Evolutionary conservation across 139 green algal genomes (phyloP).

Genomic region (Zygnema cylindricum): DNA sequence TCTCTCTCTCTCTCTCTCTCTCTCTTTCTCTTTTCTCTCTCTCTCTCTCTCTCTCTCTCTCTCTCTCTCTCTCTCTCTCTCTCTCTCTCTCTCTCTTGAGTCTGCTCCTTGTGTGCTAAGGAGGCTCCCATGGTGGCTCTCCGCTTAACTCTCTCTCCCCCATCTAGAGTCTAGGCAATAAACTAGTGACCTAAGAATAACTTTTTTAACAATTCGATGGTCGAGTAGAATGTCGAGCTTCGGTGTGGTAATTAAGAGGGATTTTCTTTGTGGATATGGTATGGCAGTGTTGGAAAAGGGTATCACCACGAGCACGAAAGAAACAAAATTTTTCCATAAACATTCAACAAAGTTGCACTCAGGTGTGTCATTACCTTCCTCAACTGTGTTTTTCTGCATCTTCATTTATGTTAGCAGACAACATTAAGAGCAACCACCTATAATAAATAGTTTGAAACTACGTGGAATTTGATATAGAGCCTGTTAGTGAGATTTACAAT

Average conservation of each 20-base stretch:
- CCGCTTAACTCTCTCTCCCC: no score
- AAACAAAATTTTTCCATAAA: conserved; percentile 82
- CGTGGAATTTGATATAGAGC: background rate
- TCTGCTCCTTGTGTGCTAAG: no score
- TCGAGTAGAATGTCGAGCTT: background rate
- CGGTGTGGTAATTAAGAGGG: background rate
- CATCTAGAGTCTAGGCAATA: no score
- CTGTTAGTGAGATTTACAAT: background rate
- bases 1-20: no score
- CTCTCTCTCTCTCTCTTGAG: no score
- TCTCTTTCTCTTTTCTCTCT: no score
- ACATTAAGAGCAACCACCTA: background rate
- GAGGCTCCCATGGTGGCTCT: no score
- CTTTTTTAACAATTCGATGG: background rate
- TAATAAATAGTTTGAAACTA: background rate
- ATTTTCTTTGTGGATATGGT: background rate
- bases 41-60: no score
- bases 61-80: no score
- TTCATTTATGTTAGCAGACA: background rate
- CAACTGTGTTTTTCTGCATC: background rate
- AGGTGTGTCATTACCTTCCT: no score
- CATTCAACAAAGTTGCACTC: conserved; percentile 55
- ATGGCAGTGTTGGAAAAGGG: conserved; percentile 14
- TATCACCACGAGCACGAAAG: conserved; percentile 71
- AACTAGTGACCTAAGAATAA: no score